Percentiles rank a stretch among this genome's conserved stretches.
These are phyloP conservation scores for Purpureocillium takamizusanense DNA, from an alignment of 2,329 filamentous ascomycete species.

Conservation along the genomic window DNA sequence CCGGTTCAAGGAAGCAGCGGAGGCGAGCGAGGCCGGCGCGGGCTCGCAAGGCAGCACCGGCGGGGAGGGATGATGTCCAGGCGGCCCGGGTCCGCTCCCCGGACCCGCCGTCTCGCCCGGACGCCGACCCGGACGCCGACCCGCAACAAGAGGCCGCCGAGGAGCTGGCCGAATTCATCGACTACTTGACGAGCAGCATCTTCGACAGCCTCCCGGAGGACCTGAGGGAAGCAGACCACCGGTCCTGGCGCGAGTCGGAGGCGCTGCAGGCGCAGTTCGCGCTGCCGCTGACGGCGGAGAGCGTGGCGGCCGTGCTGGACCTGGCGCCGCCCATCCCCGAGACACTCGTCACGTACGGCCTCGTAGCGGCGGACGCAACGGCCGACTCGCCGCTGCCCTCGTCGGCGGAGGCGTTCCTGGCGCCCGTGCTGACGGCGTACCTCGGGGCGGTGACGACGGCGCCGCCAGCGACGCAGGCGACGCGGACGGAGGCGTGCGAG, in stretches of 20 bases:
- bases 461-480: slow-evolving; percentile 54
- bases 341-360: slow-evolving; percentile 57
- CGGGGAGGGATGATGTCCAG: too few relatives aligned
- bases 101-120: too few relatives aligned
- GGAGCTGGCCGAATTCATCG: slow-evolving; percentile 71
- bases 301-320: slow-evolving; percentile 44
- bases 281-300: slow-evolving; percentile 43
- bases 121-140: slow-evolving; percentile 6
- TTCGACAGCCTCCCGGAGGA: slow-evolving; percentile 56
- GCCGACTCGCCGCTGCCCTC: slow-evolving; percentile 23
- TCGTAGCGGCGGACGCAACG: slow-evolving; percentile 37
- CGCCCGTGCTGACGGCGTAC: slow-evolving; percentile 55
- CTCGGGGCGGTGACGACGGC: slow-evolving; percentile 46
- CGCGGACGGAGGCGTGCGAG: slow-evolving; percentile 56
- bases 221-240: slow-evolving; percentile 54
- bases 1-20: slow-evolving; percentile 37
- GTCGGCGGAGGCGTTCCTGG: slow-evolving; percentile 46
- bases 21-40: slow-evolving; percentile 16
- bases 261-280: slow-evolving; percentile 46
- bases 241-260: slow-evolving; percentile 31
- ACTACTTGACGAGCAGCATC: slow-evolving; percentile 64
- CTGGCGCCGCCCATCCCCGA: slow-evolving; percentile 47
- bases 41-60: not conserved
- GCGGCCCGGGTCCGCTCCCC: too few relatives aligned
- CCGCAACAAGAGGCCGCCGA: slow-evolving; percentile 36